Base-by-base conservation (phyloP, 371 early-diverging fungal genomes). In the Basidiobolus heterosporus region DNA sequence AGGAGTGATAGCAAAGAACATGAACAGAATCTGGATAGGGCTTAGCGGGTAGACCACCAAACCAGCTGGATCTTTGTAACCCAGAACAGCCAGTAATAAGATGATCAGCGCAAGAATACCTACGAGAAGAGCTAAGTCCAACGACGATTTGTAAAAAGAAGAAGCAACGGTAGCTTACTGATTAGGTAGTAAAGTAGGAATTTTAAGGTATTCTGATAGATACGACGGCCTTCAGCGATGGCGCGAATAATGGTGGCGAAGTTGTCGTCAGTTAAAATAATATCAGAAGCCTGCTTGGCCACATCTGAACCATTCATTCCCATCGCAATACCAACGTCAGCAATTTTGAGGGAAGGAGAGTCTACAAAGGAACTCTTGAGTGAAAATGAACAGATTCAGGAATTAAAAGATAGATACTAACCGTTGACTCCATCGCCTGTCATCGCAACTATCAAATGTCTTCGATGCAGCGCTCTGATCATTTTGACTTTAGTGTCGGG, bases 401-500 rank as follows among this genome's bases (percentile, higher is more conserved):
- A 22, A 20, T 11, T 4, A 11, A 42, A 42, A 17, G 9, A 20
- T 3, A 15, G 18, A 42, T 30, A 42, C 42, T 42, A 20, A 42
- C 42, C 42, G 53, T 86, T 91, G 39, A 91, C 80, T 64, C 95
- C 84, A 63, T 94, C 85, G 44, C 95, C 95, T 2, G 88, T 87
- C 85, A 81, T 79, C 46, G 71, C 79, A 48, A 71, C 74, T 40
- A 72, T 70, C 37, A 69, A 67, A 18, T 72, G 70, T 19, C 80
- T 75, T 14, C 76, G 69, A 62, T 98, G 90, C 50, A 98, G 63
- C 0, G 94, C 88, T 60, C 82, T 73, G 35, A 98, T 90, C 68
- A 98, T 85, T 67, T 88, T 91, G 46, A 93, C 78, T 61, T 98
- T 98, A 58, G 91, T 92, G 56, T 96, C 93, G 3, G 99, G 97